phyloP scores from a whole-genome alignment of 805 yeast genomes.

The Metschnikowia proteae region DNA sequence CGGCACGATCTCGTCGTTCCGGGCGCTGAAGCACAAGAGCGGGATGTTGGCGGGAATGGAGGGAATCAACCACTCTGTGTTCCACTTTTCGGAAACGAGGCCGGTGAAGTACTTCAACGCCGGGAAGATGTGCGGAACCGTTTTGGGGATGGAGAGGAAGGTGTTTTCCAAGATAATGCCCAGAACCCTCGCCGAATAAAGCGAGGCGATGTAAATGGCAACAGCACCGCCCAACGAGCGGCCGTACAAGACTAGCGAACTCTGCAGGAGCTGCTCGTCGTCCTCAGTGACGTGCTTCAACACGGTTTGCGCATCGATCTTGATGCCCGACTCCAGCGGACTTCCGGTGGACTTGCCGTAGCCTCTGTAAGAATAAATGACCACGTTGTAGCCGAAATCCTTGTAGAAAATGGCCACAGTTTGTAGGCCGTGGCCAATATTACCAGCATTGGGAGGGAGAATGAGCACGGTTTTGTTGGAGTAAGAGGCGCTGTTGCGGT shows the following conservation, averaged over 20 bases:
- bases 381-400: conserved; percentile 66
- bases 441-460: conserved; percentile 92
- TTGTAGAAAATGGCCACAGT: conserved; percentile 66
- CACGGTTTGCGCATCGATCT: conserved; percentile 74
- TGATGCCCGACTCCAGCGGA: conserved; percentile 76
- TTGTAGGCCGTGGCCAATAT: conserved; percentile 87
- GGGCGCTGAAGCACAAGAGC: conserved; percentile 66
- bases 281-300: conserved; percentile 50
- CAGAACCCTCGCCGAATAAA: conserved; percentile 45
- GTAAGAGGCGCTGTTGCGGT: conserved; percentile 33
- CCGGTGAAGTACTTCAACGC: conserved; percentile 49
- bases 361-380: conserved; percentile 86
- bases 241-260: conserved; percentile 71
- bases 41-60: conserved; percentile 55
- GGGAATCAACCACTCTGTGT: conserved; percentile 62
- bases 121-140: conserved; percentile 72
- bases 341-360: conserved; percentile 78
- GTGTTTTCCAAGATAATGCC: conserved; percentile 85
- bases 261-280: conserved; percentile 49
- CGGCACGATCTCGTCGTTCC: conserved; percentile 86
- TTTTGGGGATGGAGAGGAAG: conserved; percentile 69
- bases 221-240: conserved; percentile 95
- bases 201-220: conserved; percentile 73
- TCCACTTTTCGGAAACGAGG: conserved; percentile 81
- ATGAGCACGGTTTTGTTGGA: conserved; percentile 68